Base-by-base conservation (phyloP, 208 protist genomes). In the Tritrichomonas foetus region DNA sequence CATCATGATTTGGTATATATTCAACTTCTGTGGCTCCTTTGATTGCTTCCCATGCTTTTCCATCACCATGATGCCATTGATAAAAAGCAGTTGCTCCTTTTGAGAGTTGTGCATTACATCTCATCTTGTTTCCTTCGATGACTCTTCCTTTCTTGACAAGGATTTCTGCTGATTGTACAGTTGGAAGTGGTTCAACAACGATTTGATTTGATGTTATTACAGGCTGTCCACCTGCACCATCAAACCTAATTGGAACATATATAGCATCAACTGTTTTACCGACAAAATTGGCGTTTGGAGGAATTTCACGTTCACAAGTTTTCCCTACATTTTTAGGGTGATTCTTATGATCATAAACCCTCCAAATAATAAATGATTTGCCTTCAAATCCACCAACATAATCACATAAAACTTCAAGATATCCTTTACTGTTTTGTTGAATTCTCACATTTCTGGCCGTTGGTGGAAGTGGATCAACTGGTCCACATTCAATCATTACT, bases 331-430 rank as follows among this genome's bases (percentile, higher is more conserved):
- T 82, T 53, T 47, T 44, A 36, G 27, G 13, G 2, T 1, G 13
- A 39, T 11, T 57, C 0, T 50, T 47, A 20, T 44, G 8, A 36
- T 53, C 78, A 89, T 47, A 27, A 14, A 89, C 41, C 30, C 78
- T 53, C 30, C 47, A 44, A 57, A 69, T 69, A 30, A 89, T 39
- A 27, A 44, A 20, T 39, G 78, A 53, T n/a, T 57, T 5, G 33
- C 78, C 78, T 89, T 89, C 78, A 39, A 57, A 20, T 22, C 78
- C 78, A 36, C 78, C 78, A 89, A 44, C 25, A 89, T 89, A 89
- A 39, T 53, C 36, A 14, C 47, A 25, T 1, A 11, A 39, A 50
- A 89, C 78, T 39, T 39, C 1, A 33, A 89, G 20, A 39, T 50
- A 22, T 3, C 78, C 78, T n/a, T 89, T 53, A 8, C 57, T 27